These are phyloP conservation scores for Clarireedia sp. DNA, from an alignment of 2,329 filamentous ascomycete species.

Conservation along the genomic window DNA sequence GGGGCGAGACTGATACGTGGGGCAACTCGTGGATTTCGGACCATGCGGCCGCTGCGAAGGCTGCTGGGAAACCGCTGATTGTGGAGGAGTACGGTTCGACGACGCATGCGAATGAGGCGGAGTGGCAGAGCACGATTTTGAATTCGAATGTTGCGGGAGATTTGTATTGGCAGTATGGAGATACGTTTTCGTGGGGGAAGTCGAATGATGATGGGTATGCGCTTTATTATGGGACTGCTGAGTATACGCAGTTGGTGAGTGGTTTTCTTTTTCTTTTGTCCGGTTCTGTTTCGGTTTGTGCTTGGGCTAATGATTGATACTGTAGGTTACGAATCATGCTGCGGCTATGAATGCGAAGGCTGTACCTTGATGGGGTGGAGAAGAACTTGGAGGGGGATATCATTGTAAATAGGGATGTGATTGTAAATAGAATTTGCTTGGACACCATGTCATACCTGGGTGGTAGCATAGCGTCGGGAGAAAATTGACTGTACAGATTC, in stretches of 20 bases:
- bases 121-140: conserved; percentile 22
- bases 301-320: no score
- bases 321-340: conserved; percentile 18
- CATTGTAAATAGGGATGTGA: neutral
- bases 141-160: conserved; percentile 21
- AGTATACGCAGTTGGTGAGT: conserved; percentile 22
- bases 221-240: conserved; percentile 23
- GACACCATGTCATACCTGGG: no score
- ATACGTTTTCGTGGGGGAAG: conserved; percentile 19
- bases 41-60: conserved; percentile 34
- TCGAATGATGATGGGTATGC: conserved; percentile 24
- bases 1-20: conserved; percentile 33
- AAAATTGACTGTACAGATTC: no score
- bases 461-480: no score
- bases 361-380: neutral
- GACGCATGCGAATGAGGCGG: conserved; percentile 14
- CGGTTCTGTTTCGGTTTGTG: no score
- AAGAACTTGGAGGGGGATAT: neutral
- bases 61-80: conserved; percentile 34
- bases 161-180: conserved; percentile 29
- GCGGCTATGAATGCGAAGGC: conserved; percentile 20
- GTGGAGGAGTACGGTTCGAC: conserved; percentile 34
- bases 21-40: conserved; percentile 40
- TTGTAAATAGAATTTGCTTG: neutral
- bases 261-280: no score